Evolutionary conservation across 2,329 filamentous ascomycete genomes (phyloP).

Genomic region (Clathrospora elynae): DNA sequence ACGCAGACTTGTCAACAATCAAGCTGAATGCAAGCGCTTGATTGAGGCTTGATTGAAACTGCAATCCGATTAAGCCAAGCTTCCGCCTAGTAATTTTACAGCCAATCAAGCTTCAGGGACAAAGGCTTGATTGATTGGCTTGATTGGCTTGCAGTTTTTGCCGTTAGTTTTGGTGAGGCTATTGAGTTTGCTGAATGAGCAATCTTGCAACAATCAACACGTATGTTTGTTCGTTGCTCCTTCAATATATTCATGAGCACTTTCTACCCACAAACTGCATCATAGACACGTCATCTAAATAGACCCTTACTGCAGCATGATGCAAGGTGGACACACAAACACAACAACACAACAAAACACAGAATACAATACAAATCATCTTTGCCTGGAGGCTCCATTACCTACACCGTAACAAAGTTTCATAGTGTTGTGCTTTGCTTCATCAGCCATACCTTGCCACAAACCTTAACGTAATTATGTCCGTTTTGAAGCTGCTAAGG

Average conservation of each 20-base stretch:
- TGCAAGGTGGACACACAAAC: no score
- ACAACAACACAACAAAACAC: no score
- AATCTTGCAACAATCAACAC: constrained; percentile 7
- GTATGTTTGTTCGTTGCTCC: no score
- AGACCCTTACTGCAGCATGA: no score
- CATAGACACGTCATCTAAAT: no score
- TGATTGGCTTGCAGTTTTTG: constrained; percentile 4
- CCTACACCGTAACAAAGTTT: no score
- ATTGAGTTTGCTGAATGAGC: constrained; percentile 4
- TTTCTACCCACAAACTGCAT: no score
- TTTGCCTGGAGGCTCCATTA: no score
- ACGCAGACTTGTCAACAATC: constrained; percentile 7
- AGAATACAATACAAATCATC: no score
- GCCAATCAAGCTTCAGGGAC: constrained; percentile 2
- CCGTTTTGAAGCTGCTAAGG: background rate
- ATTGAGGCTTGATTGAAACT: background rate
- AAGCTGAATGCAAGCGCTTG: constrained; percentile 3
- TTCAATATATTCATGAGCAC: no score
- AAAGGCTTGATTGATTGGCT: constrained; percentile 4
- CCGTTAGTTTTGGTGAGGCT: constrained; percentile 1
- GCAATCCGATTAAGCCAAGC: constrained; percentile 5
- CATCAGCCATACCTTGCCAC: background rate
- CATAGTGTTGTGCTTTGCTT: constrained; percentile 4
- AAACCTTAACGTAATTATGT: background rate
- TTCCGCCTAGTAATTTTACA: background rate